phyloP scores from a whole-genome alignment of 179 eudicot species.

The Actinidia chinensis region DNA sequence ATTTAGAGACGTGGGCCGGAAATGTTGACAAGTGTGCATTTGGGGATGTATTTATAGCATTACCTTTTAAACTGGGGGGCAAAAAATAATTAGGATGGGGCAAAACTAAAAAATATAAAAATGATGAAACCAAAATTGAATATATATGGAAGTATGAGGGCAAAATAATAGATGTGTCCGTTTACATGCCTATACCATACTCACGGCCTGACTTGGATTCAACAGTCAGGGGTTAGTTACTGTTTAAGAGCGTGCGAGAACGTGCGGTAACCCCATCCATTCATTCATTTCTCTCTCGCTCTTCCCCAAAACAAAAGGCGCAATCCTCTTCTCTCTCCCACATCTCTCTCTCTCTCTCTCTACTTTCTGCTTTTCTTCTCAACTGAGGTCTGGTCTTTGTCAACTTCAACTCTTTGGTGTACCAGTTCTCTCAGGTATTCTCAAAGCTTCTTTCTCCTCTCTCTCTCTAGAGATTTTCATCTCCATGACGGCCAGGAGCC shows the following conservation, averaged over 20 bases:
- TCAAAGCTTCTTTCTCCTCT: not conserved
- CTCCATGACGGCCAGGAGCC: not conserved
- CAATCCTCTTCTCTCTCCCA: not conserved
- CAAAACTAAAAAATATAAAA: no score
- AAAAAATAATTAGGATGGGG: no score
- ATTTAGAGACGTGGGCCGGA: no score
- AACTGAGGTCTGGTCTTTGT: constrained; percentile 9
- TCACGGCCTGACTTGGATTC: constrained; percentile 7
- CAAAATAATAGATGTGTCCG: no score
- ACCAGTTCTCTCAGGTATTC: constrained; percentile 1
- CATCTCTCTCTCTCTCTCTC: not conserved
- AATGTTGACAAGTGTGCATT: no score
- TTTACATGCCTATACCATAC: no score
- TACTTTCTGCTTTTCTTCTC: not conserved
- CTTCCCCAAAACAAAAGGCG: not conserved
- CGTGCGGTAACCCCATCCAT: constrained; percentile 10
- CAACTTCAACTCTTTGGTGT: constrained; percentile 10
- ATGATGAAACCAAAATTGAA: no score
- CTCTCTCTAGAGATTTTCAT: not conserved
- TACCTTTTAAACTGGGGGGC: no score
- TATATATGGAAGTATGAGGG: no score
- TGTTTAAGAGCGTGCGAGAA: constrained; percentile 20
- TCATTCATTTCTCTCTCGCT: not conserved
- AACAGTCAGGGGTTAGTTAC: not conserved
- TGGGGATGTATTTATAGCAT: no score